Evolutionary conservation across 176 grass and related monocot genomes (phyloP), one percentile per base, ranked within the genome.

Genomic region (Stipa capillata): DNA sequence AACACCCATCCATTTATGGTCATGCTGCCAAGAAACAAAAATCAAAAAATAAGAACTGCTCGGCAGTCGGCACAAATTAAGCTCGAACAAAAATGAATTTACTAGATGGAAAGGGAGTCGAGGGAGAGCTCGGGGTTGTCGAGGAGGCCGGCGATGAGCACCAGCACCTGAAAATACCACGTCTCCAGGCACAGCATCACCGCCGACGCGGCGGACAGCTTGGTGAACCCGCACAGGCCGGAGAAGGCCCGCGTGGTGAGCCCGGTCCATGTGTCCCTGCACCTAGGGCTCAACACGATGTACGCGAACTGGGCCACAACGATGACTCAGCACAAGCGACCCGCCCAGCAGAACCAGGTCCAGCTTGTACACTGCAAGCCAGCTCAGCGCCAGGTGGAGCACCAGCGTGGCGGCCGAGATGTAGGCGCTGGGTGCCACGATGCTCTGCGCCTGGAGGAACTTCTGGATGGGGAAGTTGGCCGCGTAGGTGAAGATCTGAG

Each of bases 401-500:
- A 29, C 4, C 11, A 58, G 55, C 12, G 55, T 58, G 55, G 52
- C 70, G 0, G 81, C 68, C 1, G 80, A 59, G 28, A 94, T 94
- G 54, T 72, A 91, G 15, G 92, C 92, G 53, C 92, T 94, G 7
- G 92, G 92, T 32, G 80, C 71, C 43, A 94, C 86, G 28, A 91
- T 94, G 81, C 92, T 94, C 69, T 94, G 88, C 28, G 92, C 85
- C 77, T 94, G 92, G 27, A 94, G 20, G 54, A 94, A 94, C 83
- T 91, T 94, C 33, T 94, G 88, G 64, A 94, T 91, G 3, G 89
- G 92, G 83, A 94, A 94, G 72, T 91, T 91, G 25, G 65, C 61
- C 0, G 89, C 89, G 48, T 94, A 94, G 12, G 92, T 89, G 59
- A 94, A 91, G 69, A 94, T 91, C 74, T 94, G 92, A 21, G 92